phyloP scores from a whole-genome alignment of 2,329 filamentous ascomycete genomes.

The Trichoderma simmonsii region DNA sequence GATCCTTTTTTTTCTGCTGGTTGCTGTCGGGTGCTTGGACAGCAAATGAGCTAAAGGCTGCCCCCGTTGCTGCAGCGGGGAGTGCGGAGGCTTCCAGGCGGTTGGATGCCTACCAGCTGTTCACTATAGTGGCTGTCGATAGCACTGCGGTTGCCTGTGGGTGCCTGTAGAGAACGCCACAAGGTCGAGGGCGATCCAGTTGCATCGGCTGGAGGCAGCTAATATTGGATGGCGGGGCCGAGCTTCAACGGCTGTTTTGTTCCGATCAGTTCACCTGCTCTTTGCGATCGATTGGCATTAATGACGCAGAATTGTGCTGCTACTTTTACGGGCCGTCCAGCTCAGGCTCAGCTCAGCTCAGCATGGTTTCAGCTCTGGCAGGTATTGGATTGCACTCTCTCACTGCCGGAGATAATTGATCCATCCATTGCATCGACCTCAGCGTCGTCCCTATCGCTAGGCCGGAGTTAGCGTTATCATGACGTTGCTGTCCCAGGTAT shows the following conservation, averaged over 20 bases:
- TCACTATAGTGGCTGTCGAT: neutral
- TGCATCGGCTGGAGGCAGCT: neutral
- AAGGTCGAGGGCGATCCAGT: neutral
- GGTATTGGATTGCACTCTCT: neutral
- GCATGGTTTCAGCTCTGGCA: neutral
- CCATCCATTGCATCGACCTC: neutral
- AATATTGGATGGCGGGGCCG: neutral
- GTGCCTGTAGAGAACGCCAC: neutral
- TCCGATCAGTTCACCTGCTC: neutral
- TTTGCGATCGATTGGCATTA: neutral
- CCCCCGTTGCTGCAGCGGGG: conserved; percentile 5
- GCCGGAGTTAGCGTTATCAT: conserved; percentile 16
- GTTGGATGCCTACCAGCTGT: conserved; percentile 4
- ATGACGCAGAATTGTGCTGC: neutral
- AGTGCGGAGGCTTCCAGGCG: conserved; percentile 8
- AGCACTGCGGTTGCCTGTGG: neutral
- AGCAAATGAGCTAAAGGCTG: conserved; percentile 1
- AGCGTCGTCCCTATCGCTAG: neutral
- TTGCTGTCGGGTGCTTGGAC: neutral
- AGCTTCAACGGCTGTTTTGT: neutral
- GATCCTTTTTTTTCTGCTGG: conserved; percentile 6
- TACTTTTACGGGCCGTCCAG: neutral
- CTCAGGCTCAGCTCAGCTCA: neutral
- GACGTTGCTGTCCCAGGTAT: conserved; percentile 4
- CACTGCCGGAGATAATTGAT: neutral